Conservation (phyloP, 169 alveolate species). For the Cryptosporidium baileyi region DNA sequence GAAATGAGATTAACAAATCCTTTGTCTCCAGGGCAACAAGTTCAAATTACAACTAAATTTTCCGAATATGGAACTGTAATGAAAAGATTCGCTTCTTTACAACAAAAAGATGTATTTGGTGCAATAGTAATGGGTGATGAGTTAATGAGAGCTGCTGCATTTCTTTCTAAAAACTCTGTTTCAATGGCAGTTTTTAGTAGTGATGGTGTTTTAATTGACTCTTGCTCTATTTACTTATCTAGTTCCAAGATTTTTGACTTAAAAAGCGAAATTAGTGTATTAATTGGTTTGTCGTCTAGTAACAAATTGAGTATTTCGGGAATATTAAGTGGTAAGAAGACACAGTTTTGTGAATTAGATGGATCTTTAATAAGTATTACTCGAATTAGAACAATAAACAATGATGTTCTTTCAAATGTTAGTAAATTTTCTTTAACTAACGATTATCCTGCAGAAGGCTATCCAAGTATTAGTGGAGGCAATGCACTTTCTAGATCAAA, state of each 20-base stretch:
- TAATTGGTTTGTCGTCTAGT: constrained; percentile 5
- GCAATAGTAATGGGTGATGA: constrained; percentile 56
- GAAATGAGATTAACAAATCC: constrained; percentile 41
- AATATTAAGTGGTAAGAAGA: background rate
- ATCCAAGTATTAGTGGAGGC: constrained; percentile 49
- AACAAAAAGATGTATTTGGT: constrained; percentile 5
- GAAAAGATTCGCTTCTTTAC: background rate
- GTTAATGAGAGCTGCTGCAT: constrained; percentile 25
- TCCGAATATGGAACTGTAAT: background rate
- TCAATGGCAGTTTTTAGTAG: background rate
- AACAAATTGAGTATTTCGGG: constrained; percentile 46
- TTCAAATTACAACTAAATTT: background rate
- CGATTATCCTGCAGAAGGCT: constrained; percentile 61
- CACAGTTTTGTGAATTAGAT: background rate
- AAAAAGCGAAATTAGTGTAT: background rate
- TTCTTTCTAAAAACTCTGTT: constrained; percentile 8
- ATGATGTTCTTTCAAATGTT: background rate
- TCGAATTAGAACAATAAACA: background rate
- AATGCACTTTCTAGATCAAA: constrained; percentile 22
- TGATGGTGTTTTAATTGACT: background rate
- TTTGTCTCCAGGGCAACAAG: constrained; percentile 33
- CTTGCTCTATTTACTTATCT: constrained; percentile 31
- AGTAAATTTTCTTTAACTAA: background rate
- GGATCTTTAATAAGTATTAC: background rate
- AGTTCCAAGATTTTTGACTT: background rate